A percentile compares a stretch with the other conserved stretches of the same genome.
Evolutionary conservation across 2,329 filamentous ascomycete genomes (phyloP).

Genomic region (Nemania sp.): DNA sequence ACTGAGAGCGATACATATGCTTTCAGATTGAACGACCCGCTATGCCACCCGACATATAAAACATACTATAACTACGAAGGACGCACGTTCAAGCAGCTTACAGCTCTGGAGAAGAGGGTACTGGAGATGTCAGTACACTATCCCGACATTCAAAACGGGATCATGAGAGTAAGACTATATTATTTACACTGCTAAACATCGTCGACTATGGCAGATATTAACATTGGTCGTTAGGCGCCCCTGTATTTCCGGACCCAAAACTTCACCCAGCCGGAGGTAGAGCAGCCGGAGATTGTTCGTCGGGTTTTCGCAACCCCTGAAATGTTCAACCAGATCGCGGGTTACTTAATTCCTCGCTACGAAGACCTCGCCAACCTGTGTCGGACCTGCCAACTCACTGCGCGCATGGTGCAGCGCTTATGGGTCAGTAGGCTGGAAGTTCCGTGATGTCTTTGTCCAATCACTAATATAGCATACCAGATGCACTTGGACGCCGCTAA

Average conservation of each 20-base stretch:
- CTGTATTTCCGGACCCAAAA: conserved; percentile 1
- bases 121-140: conserved; percentile 25
- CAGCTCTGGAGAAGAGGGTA: not conserved
- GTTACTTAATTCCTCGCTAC: conserved; percentile 17
- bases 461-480: conserved; percentile 26
- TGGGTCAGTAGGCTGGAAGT: conserved; percentile 26
- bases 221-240: conserved; percentile 13
- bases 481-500: conserved; percentile 18
- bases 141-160: conserved; percentile 7
- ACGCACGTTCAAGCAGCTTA: conserved; percentile 1
- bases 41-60: conserved; percentile 20
- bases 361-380: conserved; percentile 33
- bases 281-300: conserved; percentile 23
- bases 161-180: conserved; percentile 20
- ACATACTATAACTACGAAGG: conserved; percentile 18
- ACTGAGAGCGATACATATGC: not conserved
- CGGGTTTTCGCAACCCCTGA: conserved; percentile 27
- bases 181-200: not conserved
- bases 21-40: conserved; percentile 14
- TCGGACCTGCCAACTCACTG: conserved; percentile 29
- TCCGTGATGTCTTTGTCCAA: not conserved
- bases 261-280: conserved; percentile 5
- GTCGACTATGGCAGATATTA: not conserved
- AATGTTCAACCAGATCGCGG: conserved; percentile 24
- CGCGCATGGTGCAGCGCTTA: conserved; percentile 15